Evolutionary conservation across 2,329 filamentous ascomycete genomes (phyloP).

Genomic region (Pyricularia sp.): DNA sequence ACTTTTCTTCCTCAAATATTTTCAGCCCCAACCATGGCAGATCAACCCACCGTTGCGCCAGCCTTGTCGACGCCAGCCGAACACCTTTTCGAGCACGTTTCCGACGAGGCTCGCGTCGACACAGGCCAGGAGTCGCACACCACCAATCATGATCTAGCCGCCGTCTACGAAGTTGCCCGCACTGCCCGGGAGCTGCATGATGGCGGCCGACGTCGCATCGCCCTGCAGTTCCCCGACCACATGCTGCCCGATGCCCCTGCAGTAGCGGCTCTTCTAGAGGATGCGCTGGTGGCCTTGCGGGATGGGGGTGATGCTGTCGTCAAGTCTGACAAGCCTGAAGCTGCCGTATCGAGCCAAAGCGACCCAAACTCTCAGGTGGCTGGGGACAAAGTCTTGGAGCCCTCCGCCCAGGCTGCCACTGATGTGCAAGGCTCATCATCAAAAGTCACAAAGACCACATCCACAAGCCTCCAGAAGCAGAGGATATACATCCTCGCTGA

Average conservation of each 20-base stretch:
- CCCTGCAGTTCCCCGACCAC: constrained; percentile 89
- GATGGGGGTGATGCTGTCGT: neutral
- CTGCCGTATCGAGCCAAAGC: neutral
- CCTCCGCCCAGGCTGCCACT: neutral
- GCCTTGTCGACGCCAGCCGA: constrained; percentile 57
- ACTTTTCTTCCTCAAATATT: neutral
- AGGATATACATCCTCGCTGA: constrained; percentile 80
- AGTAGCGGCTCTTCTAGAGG: constrained; percentile 57
- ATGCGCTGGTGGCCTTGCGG: constrained; percentile 19
- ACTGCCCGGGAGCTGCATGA: constrained; percentile 68
- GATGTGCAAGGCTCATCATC: neutral
- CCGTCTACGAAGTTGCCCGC: constrained; percentile 76
- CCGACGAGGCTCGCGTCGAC: constrained; percentile 18
- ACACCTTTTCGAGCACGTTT: constrained; percentile 43
- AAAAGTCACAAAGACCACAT: constrained; percentile 3
- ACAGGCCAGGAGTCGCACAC: constrained; percentile 21
- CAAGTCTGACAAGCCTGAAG: neutral
- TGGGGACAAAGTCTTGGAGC: neutral
- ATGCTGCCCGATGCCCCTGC: constrained; percentile 82
- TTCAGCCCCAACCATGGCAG: constrained; percentile 25
- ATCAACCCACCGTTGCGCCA: constrained; percentile 41
- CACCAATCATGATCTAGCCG: constrained; percentile 58
- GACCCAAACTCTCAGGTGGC: neutral
- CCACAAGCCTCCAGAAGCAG: constrained; percentile 8
- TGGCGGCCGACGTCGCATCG: constrained; percentile 66